Evolutionary conservation across 495 filamentous ascomycete genomes (phyloP), one percentile per base, ranked within the genome.

Genomic region (Viridothelium virens): DNA sequence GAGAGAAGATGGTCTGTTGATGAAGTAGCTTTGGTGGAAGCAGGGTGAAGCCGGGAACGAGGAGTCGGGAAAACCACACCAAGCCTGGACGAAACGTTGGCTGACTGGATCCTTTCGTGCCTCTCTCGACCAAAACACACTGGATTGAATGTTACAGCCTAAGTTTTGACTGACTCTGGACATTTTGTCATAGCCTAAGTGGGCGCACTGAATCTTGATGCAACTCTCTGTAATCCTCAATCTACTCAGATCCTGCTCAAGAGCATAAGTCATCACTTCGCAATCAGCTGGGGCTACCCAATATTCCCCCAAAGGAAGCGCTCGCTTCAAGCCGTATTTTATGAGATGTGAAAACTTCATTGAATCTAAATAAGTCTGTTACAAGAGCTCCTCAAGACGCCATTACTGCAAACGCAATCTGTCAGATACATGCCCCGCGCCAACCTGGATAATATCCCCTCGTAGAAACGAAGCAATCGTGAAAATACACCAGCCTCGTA

Each of bases 21-120:
- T 59, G 72, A 70, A 71, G 69, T 62, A 61, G 67, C 69, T 66
- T 66, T 62, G 67, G 71, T 74, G 75, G 65, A 72, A 74, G 73
- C 72, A 76, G 75, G 75, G 77, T 75, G 70, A 68, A 25, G 65
- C 62, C 18, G 67, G 62, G 61, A 38, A 36, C 53, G 53, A 59
- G 53, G 31, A 53, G 31, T 36, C 31, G 31, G 53, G 53, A 59
- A 59, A 59, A 59, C 18, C n/a, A 18, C 53, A 18, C 53, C 53
- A 59, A 14, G 31, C 31, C 6, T 36, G 53, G 53, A 34, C 53
- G 36, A 59, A 59, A 59, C 14, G 7, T 59, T 59, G 53, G 53
- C 53, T 1, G 53, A 14, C 41, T 44, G 14, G 41, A 14, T 25
- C 25, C 25, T 25, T 25, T 25, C 25, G 25, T 25, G 25, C 25